A percentile compares a stretch with the other conserved stretches of the same genome.
Evolutionary conservation across 2,329 filamentous ascomycete genomes (phyloP).

Genomic region (Macroventuria anomochaeta): DNA sequence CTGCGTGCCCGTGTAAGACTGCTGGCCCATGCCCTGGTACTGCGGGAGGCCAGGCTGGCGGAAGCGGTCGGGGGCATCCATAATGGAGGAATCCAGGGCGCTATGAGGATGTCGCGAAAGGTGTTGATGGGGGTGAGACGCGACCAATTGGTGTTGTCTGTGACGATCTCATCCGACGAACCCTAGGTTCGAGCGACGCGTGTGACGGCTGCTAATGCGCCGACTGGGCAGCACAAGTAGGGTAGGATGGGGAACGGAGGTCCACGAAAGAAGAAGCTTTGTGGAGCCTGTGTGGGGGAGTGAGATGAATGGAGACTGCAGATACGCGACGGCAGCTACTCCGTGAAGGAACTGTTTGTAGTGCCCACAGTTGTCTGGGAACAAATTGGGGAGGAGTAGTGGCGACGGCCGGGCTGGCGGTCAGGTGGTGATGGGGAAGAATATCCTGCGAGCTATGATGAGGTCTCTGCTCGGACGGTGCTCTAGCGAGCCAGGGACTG

Average conservation of each 20-base stretch:
- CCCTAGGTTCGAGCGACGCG: slow-evolving; percentile 29
- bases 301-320: slow-evolving; percentile 25
- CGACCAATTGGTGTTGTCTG: slow-evolving; percentile 41
- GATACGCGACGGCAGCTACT: slow-evolving; percentile 33
- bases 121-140: slow-evolving; percentile 33
- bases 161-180: slow-evolving; percentile 43
- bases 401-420: slow-evolving; percentile 25
- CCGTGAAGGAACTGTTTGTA: slow-evolving; percentile 25
- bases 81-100: slow-evolving; percentile 25
- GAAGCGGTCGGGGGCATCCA: slow-evolving; percentile 46
- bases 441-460: slow-evolving; percentile 17
- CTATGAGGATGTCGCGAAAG: slow-evolving; percentile 14
- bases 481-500: slow-evolving; percentile 39
- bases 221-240: slow-evolving; percentile 34
- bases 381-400: slow-evolving; percentile 21
- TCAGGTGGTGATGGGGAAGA: slow-evolving; percentile 25
- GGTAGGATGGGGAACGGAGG: slow-evolving; percentile 36
- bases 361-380: slow-evolving; percentile 27
- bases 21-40: slow-evolving; percentile 42
- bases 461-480: slow-evolving; percentile 17
- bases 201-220: slow-evolving; percentile 34
- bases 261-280: slow-evolving; percentile 40
- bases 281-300: slow-evolving; percentile 46
- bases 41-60: slow-evolving; percentile 45
- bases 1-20: slow-evolving; percentile 41